Conservation (phyloP, 768 basidiomycete species). For the Suillus spraguei region DNA sequence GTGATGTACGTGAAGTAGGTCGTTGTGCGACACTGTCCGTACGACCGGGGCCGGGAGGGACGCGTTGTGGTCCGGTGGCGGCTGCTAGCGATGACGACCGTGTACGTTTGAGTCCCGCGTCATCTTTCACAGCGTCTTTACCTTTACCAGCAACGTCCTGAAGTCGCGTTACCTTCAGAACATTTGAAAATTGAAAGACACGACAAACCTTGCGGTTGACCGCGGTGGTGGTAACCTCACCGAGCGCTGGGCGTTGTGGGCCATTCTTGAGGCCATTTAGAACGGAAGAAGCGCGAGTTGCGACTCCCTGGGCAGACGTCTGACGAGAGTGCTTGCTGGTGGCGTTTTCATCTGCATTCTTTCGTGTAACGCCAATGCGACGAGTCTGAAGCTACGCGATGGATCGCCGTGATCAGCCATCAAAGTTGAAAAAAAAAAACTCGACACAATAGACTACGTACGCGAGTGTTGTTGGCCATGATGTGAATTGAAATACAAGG, state of each 20-base stretch:
- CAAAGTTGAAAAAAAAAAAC: conserved; percentile 2
- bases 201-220: conserved; percentile 73
- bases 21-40: conserved; percentile 46
- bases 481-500: conserved; percentile 26
- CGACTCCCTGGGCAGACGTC: conserved; percentile 48
- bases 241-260: conserved; percentile 70
- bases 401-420: conserved; percentile 12
- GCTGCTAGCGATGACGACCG: conserved; percentile 69
- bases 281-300: conserved; percentile 52
- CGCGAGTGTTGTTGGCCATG: conserved; percentile 69
- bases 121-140: conserved; percentile 65
- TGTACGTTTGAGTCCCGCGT: conserved; percentile 56
- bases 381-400: conserved; percentile 64
- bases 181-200: conserved; percentile 7
- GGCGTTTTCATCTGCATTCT: conserved; percentile 81
- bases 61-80: conserved; percentile 64
- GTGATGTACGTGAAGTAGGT: conserved; percentile 30
- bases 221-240: conserved; percentile 79
- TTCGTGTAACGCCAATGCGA: conserved; percentile 65
- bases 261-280: conserved; percentile 50
- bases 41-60: conserved; percentile 66
- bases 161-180: conserved; percentile 7
- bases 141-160: conserved; percentile 57
- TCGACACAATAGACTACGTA: conserved; percentile 33
- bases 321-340: conserved; percentile 68